Evolutionary conservation across 306 rosid species (phyloP), one percentile per base, ranked within the genome.

Genomic region (Notholithocarpus densiflorus): DNA sequence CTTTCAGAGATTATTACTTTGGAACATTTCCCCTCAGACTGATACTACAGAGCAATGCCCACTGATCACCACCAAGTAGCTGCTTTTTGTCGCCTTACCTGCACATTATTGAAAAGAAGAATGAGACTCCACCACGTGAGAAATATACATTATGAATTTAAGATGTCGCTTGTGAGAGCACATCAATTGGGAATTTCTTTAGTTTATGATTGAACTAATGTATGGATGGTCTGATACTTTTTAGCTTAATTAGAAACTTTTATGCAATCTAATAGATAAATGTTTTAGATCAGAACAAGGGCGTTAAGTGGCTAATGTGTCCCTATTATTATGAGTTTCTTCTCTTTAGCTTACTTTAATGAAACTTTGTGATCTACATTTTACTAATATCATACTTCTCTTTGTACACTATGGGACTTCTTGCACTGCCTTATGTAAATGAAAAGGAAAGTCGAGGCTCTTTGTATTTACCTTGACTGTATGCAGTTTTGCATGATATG

Each of bases 401-500:
- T 69, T 55, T 19, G 13, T 26, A 56, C 23, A 43, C 43, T n/a
- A 18, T 31, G 20, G 71, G 18, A 59, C 56, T 20, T 51, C 34
- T 10, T 43, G 54, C 62, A 19, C 53, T 14, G 13, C 54, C 53
- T 60, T 72, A 13, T 15, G 20, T 9, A 8, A 37, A 27, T 23
- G 20, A 52, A 52, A 18, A 14, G 26, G 20, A 73, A 52, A 73
- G 18, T 48, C 2, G 26, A 81, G 74, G 37, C 69, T 82, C 23
- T 40, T 37, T 43, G 24, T 17, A 56, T 54, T 56, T 80, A 86
- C 92, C 88, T 84, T 62, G 73, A 77, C 65, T 82, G 75, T 82
- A 69, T 26, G 71, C 31, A 19, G 26, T 62, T 75, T 79, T 78
- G 77, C 82, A 80, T 77, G 29, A 45, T 59, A 65, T 71, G 68